A percentile compares a stretch with the other conserved stretches of the same genome.
These are phyloP conservation scores for Stenogyne calaminthoides DNA, from an alignment of 305 asterid genomes.

Conservation along the genomic window DNA sequence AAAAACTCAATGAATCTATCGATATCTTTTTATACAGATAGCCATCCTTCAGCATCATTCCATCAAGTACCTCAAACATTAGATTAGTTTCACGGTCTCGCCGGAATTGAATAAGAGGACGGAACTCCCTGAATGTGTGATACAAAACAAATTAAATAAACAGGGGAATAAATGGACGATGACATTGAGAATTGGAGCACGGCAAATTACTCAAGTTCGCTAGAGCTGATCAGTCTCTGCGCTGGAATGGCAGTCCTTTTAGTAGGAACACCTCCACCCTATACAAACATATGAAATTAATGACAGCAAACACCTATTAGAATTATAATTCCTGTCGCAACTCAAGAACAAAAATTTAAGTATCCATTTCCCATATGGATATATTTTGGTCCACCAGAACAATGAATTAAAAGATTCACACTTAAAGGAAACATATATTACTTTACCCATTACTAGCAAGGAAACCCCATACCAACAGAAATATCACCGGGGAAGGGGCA, in stretches of 20 bases:
- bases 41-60: constrained; percentile 96
- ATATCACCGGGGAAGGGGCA: neutral
- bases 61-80: constrained; percentile 78
- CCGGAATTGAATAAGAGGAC: constrained; percentile 81
- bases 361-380: neutral
- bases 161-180: constrained; percentile 13
- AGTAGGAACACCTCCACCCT: constrained; percentile 87
- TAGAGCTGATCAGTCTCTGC: constrained; percentile 81
- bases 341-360: neutral
- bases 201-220: constrained; percentile 84
- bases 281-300: constrained; percentile 26
- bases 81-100: constrained; percentile 88
- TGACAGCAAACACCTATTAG: constrained; percentile 19
- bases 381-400: neutral
- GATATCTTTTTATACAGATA: constrained; percentile 83
- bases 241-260: constrained; percentile 70
- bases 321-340: neutral
- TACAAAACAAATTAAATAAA: constrained; percentile 26
- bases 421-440: neutral
- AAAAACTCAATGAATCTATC: constrained; percentile 69
- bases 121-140: constrained; percentile 71
- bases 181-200: constrained; percentile 24
- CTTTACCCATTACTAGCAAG: neutral
- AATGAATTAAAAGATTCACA: constrained; percentile 1
- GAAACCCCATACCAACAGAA: neutral